phyloP scores from a whole-genome alignment of 768 basidiomycete species.

The Cystobasidiopsis lactophilus region DNA sequence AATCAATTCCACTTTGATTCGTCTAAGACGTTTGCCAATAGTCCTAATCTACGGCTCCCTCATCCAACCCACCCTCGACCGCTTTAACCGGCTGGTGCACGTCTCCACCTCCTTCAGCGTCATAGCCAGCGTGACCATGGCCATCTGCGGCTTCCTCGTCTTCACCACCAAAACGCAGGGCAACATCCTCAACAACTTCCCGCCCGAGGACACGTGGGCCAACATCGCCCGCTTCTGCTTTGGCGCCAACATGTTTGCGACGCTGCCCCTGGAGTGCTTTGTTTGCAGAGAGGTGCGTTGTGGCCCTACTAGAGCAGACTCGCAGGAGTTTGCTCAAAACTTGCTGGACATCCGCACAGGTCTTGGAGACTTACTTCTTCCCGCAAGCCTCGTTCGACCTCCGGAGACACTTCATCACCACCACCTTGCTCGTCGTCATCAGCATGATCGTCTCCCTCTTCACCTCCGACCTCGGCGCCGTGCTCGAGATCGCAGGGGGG shows the following conservation, averaged over 20 bases:
- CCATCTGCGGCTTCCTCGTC: slow-evolving; percentile 49
- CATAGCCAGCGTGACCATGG: slow-evolving; percentile 61
- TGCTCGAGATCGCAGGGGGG: slow-evolving; percentile 94
- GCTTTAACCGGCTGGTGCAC: slow-evolving; percentile 80
- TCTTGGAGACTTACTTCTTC: slow-evolving; percentile 91
- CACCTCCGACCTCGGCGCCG: slow-evolving; percentile 93
- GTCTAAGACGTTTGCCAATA: background rate
- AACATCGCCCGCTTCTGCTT: slow-evolving; percentile 75
- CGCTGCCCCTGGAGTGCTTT: slow-evolving; percentile 73
- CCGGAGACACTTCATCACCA: slow-evolving; percentile 66
- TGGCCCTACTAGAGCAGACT: no score
- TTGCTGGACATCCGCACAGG: slow-evolving; percentile 30
- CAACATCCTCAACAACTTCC: slow-evolving; percentile 90
- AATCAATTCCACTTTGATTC: background rate
- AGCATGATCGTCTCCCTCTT: slow-evolving; percentile 80
- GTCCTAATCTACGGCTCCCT: slow-evolving; percentile 83
- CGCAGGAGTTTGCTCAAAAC: slow-evolving; percentile 1
- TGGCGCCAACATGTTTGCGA: slow-evolving; percentile 61
- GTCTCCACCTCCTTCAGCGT: slow-evolving; percentile 51
- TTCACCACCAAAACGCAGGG: slow-evolving; percentile 16
- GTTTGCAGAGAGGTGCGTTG: slow-evolving; percentile 94
- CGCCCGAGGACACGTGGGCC: slow-evolving; percentile 41
- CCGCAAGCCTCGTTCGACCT: slow-evolving; percentile 59
- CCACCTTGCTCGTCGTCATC: slow-evolving; percentile 54
- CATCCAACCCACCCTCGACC: slow-evolving; percentile 75